phyloP scores from a whole-genome alignment of 305 asterid species.

The Fraxinus floribunda region DNA sequence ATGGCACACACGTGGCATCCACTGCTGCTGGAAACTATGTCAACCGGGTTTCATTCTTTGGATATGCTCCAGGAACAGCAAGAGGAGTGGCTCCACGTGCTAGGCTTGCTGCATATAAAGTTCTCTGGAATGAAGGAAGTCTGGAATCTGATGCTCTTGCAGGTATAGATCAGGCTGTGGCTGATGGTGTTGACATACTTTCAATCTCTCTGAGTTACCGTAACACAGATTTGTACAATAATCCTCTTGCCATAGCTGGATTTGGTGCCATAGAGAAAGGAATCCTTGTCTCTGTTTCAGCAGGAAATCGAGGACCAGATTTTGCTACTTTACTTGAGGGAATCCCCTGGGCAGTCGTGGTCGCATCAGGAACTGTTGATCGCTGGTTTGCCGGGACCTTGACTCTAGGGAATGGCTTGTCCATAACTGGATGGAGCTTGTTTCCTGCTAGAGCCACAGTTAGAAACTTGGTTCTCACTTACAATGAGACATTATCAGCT shows the following conservation, averaged over 20 bases:
- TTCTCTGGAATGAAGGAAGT: conserved; percentile 14
- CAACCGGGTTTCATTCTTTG: conserved; percentile 31
- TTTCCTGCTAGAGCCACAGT: conserved; percentile 36
- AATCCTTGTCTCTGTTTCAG: conserved; percentile 32
- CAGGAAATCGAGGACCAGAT: conserved; percentile 38
- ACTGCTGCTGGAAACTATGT: conserved; percentile 43
- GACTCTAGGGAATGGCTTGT: conserved; percentile 40
- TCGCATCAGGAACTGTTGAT: conserved; percentile 47
- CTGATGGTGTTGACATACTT: conserved; percentile 43
- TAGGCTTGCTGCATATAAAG: conserved; percentile 20
- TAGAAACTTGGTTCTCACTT: conserved; percentile 30
- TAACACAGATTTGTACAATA: conserved; percentile 22
- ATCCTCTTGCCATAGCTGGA: conserved; percentile 41
- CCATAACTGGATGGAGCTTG: conserved; percentile 39
- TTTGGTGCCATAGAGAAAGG: conserved; percentile 56
- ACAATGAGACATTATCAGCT: conserved; percentile 31
- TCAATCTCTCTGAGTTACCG: conserved; percentile 31
- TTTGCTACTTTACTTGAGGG: conserved; percentile 24
- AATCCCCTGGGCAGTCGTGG: conserved; percentile 49
- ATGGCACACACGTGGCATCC: conserved; percentile 41
- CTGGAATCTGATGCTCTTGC: conserved; percentile 24
- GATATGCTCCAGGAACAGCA: conserved; percentile 37
- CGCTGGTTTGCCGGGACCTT: conserved; percentile 46
- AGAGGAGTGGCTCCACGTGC: conserved; percentile 26
- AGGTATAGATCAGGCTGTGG: conserved; percentile 30